Percentiles rank a stretch among this genome's conserved stretches.
These are phyloP conservation scores for Dothistroma septosporum DNA, from an alignment of 2,329 filamentous ascomycete genomes.

Conservation along the genomic window DNA sequence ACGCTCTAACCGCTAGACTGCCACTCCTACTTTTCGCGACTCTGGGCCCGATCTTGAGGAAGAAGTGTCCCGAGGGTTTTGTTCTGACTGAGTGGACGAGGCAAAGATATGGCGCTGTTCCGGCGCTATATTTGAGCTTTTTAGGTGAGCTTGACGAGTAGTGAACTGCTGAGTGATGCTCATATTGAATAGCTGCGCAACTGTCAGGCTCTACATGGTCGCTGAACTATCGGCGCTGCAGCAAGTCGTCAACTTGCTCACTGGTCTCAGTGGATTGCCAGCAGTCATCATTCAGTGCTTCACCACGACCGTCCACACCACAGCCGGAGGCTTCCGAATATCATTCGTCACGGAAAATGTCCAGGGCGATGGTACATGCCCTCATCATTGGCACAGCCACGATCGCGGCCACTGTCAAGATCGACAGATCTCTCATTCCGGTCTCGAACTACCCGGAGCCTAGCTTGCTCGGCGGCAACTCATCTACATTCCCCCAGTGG, in stretches of 20 bases:
- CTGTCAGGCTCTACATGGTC: slow-evolving; percentile 83
- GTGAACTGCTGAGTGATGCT: slow-evolving; percentile 8
- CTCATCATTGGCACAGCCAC: slow-evolving; percentile 72
- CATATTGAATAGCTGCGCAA: slow-evolving; percentile 54
- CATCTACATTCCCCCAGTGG: slow-evolving; percentile 76
- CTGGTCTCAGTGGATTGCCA: slow-evolving; percentile 68
- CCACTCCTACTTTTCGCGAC: slow-evolving; percentile 71
- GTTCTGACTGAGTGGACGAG: slow-evolving; percentile 81
- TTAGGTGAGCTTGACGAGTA: slow-evolving; percentile 52
- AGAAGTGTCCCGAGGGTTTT: slow-evolving; percentile 77
- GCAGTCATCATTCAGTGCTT: slow-evolving; percentile 72
- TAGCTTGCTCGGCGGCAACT: slow-evolving; percentile 74
- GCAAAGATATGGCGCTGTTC: slow-evolving; percentile 66
- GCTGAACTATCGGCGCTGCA: slow-evolving; percentile 76
- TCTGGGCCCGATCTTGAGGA: slow-evolving; percentile 71
- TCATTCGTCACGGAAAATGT: slow-evolving; percentile 81
- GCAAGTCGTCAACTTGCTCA: slow-evolving; percentile 70
- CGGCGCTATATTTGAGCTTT: slow-evolving; percentile 70
- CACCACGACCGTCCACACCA: slow-evolving; percentile 79
- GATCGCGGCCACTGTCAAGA: slow-evolving; percentile 70
- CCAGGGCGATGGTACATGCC: slow-evolving; percentile 71
- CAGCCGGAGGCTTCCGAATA: slow-evolving; percentile 72
- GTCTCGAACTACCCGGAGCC: slow-evolving; percentile 65
- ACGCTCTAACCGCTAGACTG: slow-evolving; percentile 67
- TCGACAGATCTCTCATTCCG: slow-evolving; percentile 64